These are phyloP conservation scores for Melastoma malabathricum DNA, from an alignment of 345 rosid species.

Conservation along the genomic window DNA sequence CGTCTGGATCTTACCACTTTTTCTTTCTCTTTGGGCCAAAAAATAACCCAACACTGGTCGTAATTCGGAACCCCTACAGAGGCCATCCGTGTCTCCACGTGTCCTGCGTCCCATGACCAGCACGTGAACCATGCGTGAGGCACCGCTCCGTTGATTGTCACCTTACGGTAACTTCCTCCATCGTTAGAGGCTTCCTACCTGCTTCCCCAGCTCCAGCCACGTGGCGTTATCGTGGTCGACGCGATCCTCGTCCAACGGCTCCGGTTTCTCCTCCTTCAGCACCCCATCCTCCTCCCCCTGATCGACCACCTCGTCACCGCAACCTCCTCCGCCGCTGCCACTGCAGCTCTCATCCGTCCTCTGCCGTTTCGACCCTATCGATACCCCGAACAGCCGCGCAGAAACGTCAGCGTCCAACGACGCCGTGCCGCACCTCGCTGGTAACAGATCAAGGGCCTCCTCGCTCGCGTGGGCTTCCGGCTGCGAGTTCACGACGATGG, in stretches of 20 bases:
- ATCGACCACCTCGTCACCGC: conserved; percentile 9
- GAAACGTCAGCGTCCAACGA: conserved; percentile 1
- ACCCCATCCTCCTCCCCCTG: conserved; percentile 12
- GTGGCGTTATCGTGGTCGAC: conserved; percentile 19
- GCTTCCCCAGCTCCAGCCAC: conserved; percentile 63
- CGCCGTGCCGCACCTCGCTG: conserved; percentile 18
- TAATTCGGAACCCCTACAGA: too few species aligned
- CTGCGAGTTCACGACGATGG: conserved; percentile 11
- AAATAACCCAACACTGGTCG: too few species aligned
- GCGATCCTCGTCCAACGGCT: conserved; percentile 42
- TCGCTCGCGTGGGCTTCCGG: conserved; percentile 7
- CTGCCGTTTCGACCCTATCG: conserved; percentile 62
- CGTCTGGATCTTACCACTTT: too few species aligned
- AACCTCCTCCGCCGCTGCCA: not conserved
- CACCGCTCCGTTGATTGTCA: too few species aligned
- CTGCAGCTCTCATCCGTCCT: conserved; percentile 31
- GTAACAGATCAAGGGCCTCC: conserved; percentile 30
- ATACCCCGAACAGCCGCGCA: conserved; percentile 61
- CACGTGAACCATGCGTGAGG: too few species aligned
- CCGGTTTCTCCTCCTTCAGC: conserved; percentile 36
- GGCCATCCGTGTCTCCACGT: too few species aligned
- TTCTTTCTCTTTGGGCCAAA: too few species aligned
- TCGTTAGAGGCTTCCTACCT: not conserved
- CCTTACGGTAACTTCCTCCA: too few species aligned
- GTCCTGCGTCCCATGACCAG: too few species aligned